A percentile compares a stretch with the other conserved stretches of the same genome.
Conservation (phyloP, 2,329 filamentous ascomycete genomes). For the Aspergillus sergii region DNA sequence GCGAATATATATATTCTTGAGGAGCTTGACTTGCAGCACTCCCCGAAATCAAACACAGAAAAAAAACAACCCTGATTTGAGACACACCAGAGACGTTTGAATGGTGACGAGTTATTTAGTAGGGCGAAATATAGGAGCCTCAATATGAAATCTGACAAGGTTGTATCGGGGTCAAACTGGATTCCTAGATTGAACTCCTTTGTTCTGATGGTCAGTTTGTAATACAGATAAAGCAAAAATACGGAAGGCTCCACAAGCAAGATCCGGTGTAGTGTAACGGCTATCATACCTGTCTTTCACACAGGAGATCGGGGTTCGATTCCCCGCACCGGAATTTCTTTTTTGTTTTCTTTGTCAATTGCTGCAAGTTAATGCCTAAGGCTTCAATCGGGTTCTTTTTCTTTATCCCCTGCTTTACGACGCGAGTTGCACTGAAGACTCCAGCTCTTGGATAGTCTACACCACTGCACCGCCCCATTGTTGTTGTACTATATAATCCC, state of each 20-base stretch:
- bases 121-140: not conserved
- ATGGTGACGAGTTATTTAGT: not conserved
- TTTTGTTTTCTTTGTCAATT: not conserved
- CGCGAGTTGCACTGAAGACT: too few relatives aligned
- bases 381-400: too few relatives aligned
- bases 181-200: too few relatives aligned
- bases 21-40: too few relatives aligned
- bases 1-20: too few relatives aligned
- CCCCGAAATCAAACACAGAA: not conserved
- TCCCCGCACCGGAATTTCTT: not conserved
- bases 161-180: too few relatives aligned
- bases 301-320: slow-evolving; percentile 8
- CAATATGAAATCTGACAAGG: not conserved
- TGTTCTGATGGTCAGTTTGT: accelerated
- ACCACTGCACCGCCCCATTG: too few relatives aligned
- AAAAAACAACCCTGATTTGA: not conserved
- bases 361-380: too few relatives aligned
- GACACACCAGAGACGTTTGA: not conserved
- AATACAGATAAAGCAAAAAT: too few relatives aligned
- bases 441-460: too few relatives aligned
- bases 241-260: not conserved
- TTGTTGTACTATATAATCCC: too few relatives aligned
- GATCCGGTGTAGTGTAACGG: slow-evolving; percentile 4
- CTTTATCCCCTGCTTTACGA: too few relatives aligned
- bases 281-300: slow-evolving; percentile 8